A percentile compares a stretch with the other conserved stretches of the same genome.
These are phyloP conservation scores for Flammula alnicola DNA, from an alignment of 1,284 basidiomycete genomes.

Conservation along the genomic window DNA sequence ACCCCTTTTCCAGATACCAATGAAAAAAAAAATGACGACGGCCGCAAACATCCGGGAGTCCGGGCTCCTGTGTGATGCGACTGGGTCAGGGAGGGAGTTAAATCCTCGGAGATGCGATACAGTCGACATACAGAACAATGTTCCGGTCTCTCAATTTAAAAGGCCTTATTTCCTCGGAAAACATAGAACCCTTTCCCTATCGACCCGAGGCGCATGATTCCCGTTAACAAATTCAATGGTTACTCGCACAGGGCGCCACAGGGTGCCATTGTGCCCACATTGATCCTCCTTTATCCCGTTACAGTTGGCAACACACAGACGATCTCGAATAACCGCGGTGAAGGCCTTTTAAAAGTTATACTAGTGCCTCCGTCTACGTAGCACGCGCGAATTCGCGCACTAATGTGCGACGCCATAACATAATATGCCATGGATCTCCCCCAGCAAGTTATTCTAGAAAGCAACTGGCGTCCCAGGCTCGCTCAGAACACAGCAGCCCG, in stretches of 20 bases:
- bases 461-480: too few relatives aligned
- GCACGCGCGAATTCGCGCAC: too few relatives aligned
- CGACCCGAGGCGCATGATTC: neutral
- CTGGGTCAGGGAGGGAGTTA: neutral
- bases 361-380: too few relatives aligned
- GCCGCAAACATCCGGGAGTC: neutral
- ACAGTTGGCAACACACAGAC: too few relatives aligned
- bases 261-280: neutral
- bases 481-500: too few relatives aligned
- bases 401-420: too few relatives aligned
- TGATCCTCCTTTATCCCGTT: too few relatives aligned
- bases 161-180: slow-evolving; percentile 7
- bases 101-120: slow-evolving; percentile 9
- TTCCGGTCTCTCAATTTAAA: slow-evolving; percentile 4
- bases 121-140: neutral
- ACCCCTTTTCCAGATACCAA: too few relatives aligned
- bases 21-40: neutral
- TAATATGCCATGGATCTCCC: too few relatives aligned
- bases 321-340: slow-evolving; percentile 10
- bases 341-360: too few relatives aligned
- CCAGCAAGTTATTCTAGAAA: slow-evolving; percentile 1
- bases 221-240: neutral
- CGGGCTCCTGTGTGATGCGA: neutral
- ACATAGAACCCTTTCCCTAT: neutral
- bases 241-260: slow-evolving; percentile 2